Evolutionary conservation across 1,139 yeast species (phyloP).

Genomic region (Pichia sp.): DNA sequence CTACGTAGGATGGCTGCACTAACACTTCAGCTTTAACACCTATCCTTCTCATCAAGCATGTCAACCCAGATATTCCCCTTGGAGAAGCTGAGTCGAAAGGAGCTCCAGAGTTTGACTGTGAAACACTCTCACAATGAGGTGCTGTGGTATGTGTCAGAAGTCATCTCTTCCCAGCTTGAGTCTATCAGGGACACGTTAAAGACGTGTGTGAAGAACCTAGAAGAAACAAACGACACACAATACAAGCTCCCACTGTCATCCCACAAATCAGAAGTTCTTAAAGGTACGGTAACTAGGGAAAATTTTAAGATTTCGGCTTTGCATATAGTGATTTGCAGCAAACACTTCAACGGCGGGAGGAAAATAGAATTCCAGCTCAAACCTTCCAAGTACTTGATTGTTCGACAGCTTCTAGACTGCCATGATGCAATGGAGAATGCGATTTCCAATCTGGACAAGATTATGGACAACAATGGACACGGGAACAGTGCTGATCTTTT

Average conservation of each 20-base stretch:
- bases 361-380: slow-evolving; percentile 21
- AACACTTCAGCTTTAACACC: background rate
- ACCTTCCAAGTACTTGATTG: slow-evolving; percentile 21
- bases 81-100: slow-evolving; percentile 2
- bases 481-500: slow-evolving; percentile 17
- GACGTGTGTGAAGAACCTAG: slow-evolving; percentile 26
- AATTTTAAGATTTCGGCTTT: slow-evolving; percentile 29
- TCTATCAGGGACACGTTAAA: slow-evolving; percentile 27
- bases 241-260: slow-evolving; percentile 33
- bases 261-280: slow-evolving; percentile 32
- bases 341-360: slow-evolving; percentile 27
- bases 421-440: slow-evolving; percentile 32
- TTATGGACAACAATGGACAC: slow-evolving; percentile 18
- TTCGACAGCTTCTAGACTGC: slow-evolving; percentile 32
- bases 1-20: no score
- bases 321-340: slow-evolving; percentile 27
- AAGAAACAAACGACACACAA: slow-evolving; percentile 26
- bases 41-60: slow-evolving; percentile 17
- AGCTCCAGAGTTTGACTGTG: slow-evolving; percentile 7
- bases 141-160: slow-evolving; percentile 30
- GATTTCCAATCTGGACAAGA: slow-evolving; percentile 25
- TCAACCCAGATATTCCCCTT: slow-evolving; percentile 24
- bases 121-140: slow-evolving; percentile 24
- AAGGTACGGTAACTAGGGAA: slow-evolving; percentile 30
- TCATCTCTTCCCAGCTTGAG: slow-evolving; percentile 31